Conservation (phyloP, 371 early-diverging fungal species). For the Dichotomocladium elegans region DNA sequence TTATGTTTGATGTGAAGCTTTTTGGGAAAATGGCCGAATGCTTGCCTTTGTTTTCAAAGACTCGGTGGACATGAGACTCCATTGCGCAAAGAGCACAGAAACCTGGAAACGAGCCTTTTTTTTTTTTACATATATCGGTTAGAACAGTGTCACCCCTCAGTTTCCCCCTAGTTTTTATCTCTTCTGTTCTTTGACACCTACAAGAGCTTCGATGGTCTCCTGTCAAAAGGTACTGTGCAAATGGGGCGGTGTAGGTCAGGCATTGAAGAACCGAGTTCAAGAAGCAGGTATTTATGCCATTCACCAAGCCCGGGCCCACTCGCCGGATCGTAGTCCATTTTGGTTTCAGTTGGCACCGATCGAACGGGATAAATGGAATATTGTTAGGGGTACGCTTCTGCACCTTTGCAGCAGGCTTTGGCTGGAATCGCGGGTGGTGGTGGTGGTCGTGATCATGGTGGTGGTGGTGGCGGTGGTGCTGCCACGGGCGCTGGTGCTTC, state of each 20-base stretch:
- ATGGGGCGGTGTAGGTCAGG: conserved; percentile 81
- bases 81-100: conserved; percentile 66
- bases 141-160: not conserved
- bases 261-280: conserved; percentile 93
- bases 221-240: conserved; percentile 71
- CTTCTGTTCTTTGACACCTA: conserved; percentile 20
- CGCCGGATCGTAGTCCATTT: conserved; percentile 54
- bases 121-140: too few relatives aligned
- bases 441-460: too few relatives aligned
- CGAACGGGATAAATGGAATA: conserved; percentile 52
- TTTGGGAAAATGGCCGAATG: conserved; percentile 61
- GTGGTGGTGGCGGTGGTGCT: too few relatives aligned
- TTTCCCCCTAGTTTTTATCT: not conserved
- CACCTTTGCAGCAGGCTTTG: too few relatives aligned
- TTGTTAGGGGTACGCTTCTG: too few relatives aligned
- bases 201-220: conserved; percentile 51
- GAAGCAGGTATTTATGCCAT: conserved; percentile 96
- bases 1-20: conserved; percentile 63
- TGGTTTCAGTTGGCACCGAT: conserved; percentile 37
- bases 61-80: conserved; percentile 47
- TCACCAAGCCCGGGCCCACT: conserved; percentile 79
- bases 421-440: too few relatives aligned
- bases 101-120: conserved; percentile 46
- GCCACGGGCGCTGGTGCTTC: too few relatives aligned
- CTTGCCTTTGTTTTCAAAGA: conserved; percentile 41